Base-by-base conservation (phyloP, 2,329 filamentous ascomycete species). In the Plenodomus lindquistii region DNA sequence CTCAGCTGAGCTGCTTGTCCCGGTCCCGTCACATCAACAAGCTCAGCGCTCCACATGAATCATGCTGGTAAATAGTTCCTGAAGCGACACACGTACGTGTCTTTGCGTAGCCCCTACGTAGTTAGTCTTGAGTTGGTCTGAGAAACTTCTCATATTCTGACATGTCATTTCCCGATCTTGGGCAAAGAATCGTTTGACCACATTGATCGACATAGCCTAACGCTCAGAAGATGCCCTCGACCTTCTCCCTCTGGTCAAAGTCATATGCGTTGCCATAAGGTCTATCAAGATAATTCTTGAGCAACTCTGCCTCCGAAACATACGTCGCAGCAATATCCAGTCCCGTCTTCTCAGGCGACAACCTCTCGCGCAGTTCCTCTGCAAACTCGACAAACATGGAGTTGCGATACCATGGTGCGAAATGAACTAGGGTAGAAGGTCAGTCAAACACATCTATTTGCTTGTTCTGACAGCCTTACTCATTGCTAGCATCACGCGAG, bases 251-350 rank as follows among this genome's bases (percentile, higher is more conserved):
- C 65, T 85, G 83, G 46, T 79, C 70, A 59, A 86, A 86, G 62
- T 85, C 78, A 69, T 86, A 86, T 17, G 78, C 80, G 61, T 86
- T 86, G 0, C 83, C 83, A 61, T 82, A 86, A 1, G 75, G 79
- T 45, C 82, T 67, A 39, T 82, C 75, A 54, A 86, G 54, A 62
- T 86, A 86, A 0, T 69, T 68, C 35, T 68, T 63, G 44, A 76
- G 46, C 2, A 77, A 73, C 37, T 77, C 69, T 27, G 77, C 67
- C 22, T 70, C 72, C 1, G 63, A 51, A 3, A 79, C 64, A 73
- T 78, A 85, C 22, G 79, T 71, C 0, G 79, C 79, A 1, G 78
- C 79, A 9, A 84, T 69, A 22, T 84, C 73, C 15, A 85, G 55
- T 1, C 73, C 47, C 63, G 52, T 40, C 64, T 68, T 67, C 37